phyloP scores from a whole-genome alignment of 306 rosid species.

The Cicer yamashitae region DNA sequence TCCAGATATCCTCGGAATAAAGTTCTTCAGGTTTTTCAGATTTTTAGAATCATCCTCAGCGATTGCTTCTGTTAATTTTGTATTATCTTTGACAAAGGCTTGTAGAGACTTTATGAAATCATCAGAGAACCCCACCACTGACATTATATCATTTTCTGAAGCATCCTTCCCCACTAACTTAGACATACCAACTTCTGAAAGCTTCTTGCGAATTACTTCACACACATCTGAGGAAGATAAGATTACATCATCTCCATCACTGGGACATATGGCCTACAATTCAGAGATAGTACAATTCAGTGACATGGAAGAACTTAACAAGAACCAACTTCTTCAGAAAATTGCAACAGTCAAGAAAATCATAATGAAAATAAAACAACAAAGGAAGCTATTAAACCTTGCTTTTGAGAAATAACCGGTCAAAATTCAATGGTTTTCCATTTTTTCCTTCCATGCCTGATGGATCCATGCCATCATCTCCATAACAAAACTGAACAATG shows the following conservation, averaged over 20 bases:
- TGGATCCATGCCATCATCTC: constrained; percentile 99
- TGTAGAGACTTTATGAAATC: constrained; percentile 64
- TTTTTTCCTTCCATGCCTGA: constrained; percentile 84
- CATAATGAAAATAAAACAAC: constrained; percentile 32
- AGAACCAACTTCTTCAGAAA: constrained; percentile 7
- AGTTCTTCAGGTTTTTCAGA: constrained; percentile 53
- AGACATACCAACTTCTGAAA: constrained; percentile 60
- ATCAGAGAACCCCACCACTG: constrained; percentile 63
- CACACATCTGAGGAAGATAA: constrained; percentile 67
- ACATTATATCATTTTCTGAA: constrained; percentile 57
- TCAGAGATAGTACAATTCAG: background rate
- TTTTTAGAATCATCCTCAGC: constrained; percentile 45
- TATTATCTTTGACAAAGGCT: constrained; percentile 57
- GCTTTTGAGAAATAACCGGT: constrained; percentile 71
- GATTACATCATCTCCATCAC: constrained; percentile 51
- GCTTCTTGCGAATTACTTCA: constrained; percentile 63
- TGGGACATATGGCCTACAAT: constrained; percentile 78
- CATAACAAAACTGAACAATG: constrained; percentile 86
- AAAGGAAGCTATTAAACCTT: constrained; percentile 61
- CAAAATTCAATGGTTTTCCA: constrained; percentile 90
- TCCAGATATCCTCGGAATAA: constrained; percentile 67
- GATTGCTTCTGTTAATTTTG: constrained; percentile 46
- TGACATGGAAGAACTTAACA: background rate
- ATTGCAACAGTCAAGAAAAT: constrained; percentile 18
- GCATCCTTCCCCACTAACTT: constrained; percentile 55